Percentiles rank a stretch among this genome's conserved stretches.
These are phyloP conservation scores for Dichomitus squalens DNA, from an alignment of 1,284 basidiomycete genomes.

Conservation along the genomic window DNA sequence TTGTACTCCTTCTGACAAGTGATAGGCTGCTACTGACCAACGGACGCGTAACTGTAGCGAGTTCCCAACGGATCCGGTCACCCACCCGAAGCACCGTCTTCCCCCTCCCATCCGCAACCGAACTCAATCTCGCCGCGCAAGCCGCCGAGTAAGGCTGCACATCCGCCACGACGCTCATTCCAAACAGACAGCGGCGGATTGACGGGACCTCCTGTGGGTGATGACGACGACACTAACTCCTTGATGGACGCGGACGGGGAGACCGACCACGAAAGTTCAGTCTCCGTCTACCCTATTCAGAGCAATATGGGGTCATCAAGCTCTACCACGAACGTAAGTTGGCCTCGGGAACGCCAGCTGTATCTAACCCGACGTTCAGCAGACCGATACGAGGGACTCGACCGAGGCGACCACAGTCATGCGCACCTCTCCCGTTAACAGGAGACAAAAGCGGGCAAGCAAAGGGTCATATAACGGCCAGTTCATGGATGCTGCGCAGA, in stretches of 20 bases:
- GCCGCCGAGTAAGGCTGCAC: neutral
- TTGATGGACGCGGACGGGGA: slow-evolving; percentile 21
- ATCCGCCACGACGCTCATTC: neutral
- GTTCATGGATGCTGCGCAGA: neutral
- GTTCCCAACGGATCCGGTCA: neutral
- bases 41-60: neutral
- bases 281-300: slow-evolving; percentile 2
- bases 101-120: neutral
- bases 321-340: neutral
- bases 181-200: neutral
- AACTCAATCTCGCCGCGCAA: neutral
- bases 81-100: neutral
- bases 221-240: neutral
- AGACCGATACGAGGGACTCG: neutral
- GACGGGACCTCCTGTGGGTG: neutral
- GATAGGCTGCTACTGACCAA: neutral
- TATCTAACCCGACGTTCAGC: neutral
- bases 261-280: slow-evolving; percentile 17
- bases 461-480: neutral
- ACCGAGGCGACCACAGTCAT: neutral
- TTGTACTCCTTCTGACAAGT: too few species aligned
- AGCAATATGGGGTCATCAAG: neutral
- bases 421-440: neutral
- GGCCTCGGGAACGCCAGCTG: too few species aligned
- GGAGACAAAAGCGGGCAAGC: neutral